Percentiles rank a stretch among this genome's conserved stretches.
Evolutionary conservation across 1,284 basidiomycete species (phyloP).

Genomic region (Anthracocystis walkeri): DNA sequence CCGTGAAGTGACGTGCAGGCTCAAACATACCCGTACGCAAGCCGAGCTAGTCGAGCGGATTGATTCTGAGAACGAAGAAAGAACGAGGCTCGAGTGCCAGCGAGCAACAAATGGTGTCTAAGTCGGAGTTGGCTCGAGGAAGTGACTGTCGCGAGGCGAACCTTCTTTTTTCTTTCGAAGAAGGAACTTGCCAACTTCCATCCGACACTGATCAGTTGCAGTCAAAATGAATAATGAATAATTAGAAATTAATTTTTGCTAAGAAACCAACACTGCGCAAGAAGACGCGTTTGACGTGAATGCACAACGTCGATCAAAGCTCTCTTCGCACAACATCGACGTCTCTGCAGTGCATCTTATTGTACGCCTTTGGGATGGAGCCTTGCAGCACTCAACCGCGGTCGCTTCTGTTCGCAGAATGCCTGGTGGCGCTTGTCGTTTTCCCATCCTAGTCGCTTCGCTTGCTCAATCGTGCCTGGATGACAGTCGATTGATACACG

Average conservation of each 20-base stretch:
- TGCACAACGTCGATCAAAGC: constrained; percentile 6
- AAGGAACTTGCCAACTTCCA: not conserved
- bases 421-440: constrained; percentile 1
- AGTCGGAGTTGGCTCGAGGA: too few species aligned
- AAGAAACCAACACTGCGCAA: constrained; percentile 1
- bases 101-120: not conserved
- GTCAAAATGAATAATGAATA: not conserved
- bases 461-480: not conserved
- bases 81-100: not conserved
- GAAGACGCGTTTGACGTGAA: not conserved
- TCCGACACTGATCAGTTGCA: not conserved
- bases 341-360: not conserved
- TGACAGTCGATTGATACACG: constrained; percentile 27
- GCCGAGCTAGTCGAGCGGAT: too few species aligned
- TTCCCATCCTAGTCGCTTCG: not conserved
- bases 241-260: too few species aligned
- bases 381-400: not conserved
- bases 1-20: too few species aligned
- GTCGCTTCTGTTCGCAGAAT: not conserved
- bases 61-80: too few species aligned
- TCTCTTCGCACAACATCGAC: not conserved
- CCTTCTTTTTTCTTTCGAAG: constrained; percentile 6
- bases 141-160: too few species aligned
- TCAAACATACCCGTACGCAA: too few species aligned
- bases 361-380: not conserved